phyloP scores from a whole-genome alignment of 78 protist species.

The Pelomyxa schiedti region DNA sequence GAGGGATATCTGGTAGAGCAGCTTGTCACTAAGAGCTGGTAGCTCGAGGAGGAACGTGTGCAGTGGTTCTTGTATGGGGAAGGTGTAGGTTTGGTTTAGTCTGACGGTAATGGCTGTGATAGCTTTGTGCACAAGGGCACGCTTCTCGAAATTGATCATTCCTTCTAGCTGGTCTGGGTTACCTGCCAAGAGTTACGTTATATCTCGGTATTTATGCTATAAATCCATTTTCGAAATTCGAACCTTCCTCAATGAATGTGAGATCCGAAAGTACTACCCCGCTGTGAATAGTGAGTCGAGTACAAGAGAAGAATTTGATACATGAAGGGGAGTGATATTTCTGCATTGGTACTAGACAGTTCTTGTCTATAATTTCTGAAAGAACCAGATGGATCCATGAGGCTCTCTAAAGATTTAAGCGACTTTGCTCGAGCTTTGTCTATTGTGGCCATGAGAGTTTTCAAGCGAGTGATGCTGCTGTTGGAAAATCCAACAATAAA shows the following conservation, averaged over 20 bases:
- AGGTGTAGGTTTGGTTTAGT: constrained; percentile 27
- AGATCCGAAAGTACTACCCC: constrained; percentile 32
- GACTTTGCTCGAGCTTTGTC: not conserved
- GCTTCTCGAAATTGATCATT: constrained; percentile 50
- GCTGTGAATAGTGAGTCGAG: not conserved
- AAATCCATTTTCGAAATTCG: too few relatives aligned
- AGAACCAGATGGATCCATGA: constrained; percentile 32
- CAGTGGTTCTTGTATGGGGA: constrained; percentile 51
- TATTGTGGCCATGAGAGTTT: too few relatives aligned
- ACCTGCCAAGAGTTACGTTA: too few relatives aligned
- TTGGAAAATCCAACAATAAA: constrained; percentile 42
- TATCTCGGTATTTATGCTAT: too few relatives aligned
- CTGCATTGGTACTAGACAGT: not conserved
- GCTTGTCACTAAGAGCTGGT: constrained; percentile 26
- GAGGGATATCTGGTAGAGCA: constrained; percentile 34
- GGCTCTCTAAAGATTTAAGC: constrained; percentile 19
- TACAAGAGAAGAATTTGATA: too few relatives aligned
- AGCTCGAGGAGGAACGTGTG: constrained; percentile 41
- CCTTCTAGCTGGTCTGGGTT: constrained; percentile 51
- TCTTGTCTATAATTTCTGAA: constrained; percentile 23
- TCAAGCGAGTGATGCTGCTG: constrained; percentile 19
- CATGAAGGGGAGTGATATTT: too few relatives aligned
- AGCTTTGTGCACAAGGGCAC: constrained; percentile 31
- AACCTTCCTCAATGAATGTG: constrained; percentile 58
- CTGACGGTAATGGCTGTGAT: constrained; percentile 27